These are phyloP conservation scores for Rhizopus arrhizus DNA, from an alignment of 371 early-diverging fungal genomes.

Conservation along the genomic window DNA sequence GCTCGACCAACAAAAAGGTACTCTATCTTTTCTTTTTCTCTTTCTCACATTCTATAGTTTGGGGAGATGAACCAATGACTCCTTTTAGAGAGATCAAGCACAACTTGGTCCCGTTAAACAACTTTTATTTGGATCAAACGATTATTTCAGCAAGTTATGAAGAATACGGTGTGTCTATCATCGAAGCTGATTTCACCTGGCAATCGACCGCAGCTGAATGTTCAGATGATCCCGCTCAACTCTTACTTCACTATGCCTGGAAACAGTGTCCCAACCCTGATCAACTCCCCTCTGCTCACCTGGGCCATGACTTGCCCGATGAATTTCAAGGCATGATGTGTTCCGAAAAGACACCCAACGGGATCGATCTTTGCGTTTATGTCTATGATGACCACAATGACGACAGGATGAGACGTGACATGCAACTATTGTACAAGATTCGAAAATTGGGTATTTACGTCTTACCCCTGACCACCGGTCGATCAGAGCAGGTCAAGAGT, in stretches of 20 bases:
- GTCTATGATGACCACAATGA: slow-evolving; percentile 38
- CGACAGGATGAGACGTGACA: slow-evolving; percentile 24
- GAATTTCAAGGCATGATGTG: slow-evolving; percentile 29
- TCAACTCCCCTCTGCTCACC: slow-evolving; percentile 14
- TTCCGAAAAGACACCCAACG: slow-evolving; percentile 46
- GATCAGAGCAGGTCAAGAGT: slow-evolving; percentile 12
- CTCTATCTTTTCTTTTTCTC: neutral
- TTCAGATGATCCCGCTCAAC: slow-evolving; percentile 13
- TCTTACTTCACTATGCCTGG: slow-evolving; percentile 35
- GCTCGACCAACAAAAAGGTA: slow-evolving; percentile 12
- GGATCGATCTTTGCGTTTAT: slow-evolving; percentile 51
- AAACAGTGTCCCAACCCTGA: slow-evolving; percentile 30
- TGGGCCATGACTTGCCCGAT: slow-evolving; percentile 9
- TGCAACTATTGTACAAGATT: slow-evolving; percentile 33
- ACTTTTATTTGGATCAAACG: slow-evolving; percentile 19
- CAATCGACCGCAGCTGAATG: slow-evolving; percentile 23
- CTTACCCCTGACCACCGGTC: slow-evolving; percentile 24
- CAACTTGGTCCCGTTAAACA: slow-evolving; percentile 31
- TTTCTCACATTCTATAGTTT: neutral
- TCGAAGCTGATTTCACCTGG: slow-evolving; percentile 55
- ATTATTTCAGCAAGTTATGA: slow-evolving; percentile 34
- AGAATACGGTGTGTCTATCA: slow-evolving; percentile 49
- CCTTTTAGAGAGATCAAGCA: slow-evolving; percentile 43
- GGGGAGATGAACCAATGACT: slow-evolving; percentile 9
- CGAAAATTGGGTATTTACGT: slow-evolving; percentile 38